Conservation (phyloP, 2,329 filamentous ascomycete genomes). For the Coleophoma eucalyptorum region DNA sequence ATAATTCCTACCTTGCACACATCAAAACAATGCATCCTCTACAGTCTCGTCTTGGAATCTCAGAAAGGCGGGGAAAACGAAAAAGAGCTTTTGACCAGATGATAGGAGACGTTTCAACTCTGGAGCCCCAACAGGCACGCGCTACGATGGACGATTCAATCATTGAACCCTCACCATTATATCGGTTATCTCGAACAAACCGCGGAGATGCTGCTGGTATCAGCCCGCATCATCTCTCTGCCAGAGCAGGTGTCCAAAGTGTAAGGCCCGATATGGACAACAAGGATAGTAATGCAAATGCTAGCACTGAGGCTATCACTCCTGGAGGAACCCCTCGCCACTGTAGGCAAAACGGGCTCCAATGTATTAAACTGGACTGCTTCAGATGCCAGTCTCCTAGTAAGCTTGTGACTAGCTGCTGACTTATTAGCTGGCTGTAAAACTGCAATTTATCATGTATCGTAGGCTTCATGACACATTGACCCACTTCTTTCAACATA, state of each 20-base stretch:
- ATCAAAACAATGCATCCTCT: too few species aligned
- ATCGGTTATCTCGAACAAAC: not conserved
- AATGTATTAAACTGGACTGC: constrained; percentile 55
- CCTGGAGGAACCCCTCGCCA: constrained; percentile 45
- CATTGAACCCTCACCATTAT: constrained; percentile 2
- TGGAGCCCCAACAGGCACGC: not conserved
- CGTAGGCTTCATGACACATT: too few species aligned
- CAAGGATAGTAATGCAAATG: not conserved
- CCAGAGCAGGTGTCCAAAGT: not conserved
- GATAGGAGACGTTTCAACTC: not conserved
- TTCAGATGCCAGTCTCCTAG: constrained; percentile 40
- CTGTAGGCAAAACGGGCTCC: constrained; percentile 53
- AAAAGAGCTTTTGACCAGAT: not conserved
- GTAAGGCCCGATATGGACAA: constrained; percentile 1
- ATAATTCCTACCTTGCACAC: too few species aligned
- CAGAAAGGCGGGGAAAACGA: not conserved
- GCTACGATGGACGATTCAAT: constrained; percentile 12
- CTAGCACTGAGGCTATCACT: constrained; percentile 31
- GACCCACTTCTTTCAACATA: too few species aligned
- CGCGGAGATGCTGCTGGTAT: not conserved
- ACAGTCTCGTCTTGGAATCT: too few species aligned
- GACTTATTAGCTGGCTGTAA: too few species aligned
- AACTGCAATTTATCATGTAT: too few species aligned
- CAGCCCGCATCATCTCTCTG: not conserved
- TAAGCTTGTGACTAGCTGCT: not conserved